Evolutionary conservation across 768 basidiomycete genomes (phyloP).

Genomic region (Tephrocybe sp.): DNA sequence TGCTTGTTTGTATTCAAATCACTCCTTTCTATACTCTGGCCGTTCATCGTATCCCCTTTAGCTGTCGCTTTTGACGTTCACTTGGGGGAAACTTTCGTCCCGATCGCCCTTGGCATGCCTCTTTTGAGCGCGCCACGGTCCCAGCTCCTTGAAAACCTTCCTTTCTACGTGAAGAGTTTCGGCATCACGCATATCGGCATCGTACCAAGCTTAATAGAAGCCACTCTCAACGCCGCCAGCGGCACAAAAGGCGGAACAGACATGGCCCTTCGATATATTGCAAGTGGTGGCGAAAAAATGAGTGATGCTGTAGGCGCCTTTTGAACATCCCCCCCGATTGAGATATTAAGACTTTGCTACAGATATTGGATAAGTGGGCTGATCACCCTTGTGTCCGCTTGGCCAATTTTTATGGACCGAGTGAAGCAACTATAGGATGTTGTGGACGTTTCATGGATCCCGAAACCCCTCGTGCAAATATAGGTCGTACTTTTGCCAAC

Average conservation of each 20-base stretch:
- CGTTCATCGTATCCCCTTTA: neutral
- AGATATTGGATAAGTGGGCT: constrained; percentile 47
- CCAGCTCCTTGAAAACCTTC: constrained; percentile 41
- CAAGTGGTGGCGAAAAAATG: constrained; percentile 53
- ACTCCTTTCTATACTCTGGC: no score
- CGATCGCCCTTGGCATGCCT: constrained; percentile 42
- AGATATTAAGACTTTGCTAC: neutral
- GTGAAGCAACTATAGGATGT: constrained; percentile 52
- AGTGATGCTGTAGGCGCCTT: constrained; percentile 39
- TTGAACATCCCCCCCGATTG: neutral
- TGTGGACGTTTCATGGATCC: constrained; percentile 41
- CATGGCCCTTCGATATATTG: constrained; percentile 40
- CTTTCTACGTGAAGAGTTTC: constrained; percentile 32
- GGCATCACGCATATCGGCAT: constrained; percentile 48
- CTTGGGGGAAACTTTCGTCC: constrained; percentile 40
- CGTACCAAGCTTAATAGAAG: constrained; percentile 52
- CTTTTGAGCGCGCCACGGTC: constrained; percentile 41
- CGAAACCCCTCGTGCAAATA: constrained; percentile 38
- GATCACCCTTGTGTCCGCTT: constrained; percentile 41
- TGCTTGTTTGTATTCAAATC: constrained; percentile 37
- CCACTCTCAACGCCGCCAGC: constrained; percentile 36
- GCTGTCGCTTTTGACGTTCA: constrained; percentile 55
- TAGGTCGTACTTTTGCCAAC: constrained; percentile 40
- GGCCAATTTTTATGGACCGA: constrained; percentile 53
- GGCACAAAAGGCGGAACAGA: constrained; percentile 20